Conservation (phyloP, 2,329 filamentous ascomycete genomes). For the Tolypocladium sp. region DNA sequence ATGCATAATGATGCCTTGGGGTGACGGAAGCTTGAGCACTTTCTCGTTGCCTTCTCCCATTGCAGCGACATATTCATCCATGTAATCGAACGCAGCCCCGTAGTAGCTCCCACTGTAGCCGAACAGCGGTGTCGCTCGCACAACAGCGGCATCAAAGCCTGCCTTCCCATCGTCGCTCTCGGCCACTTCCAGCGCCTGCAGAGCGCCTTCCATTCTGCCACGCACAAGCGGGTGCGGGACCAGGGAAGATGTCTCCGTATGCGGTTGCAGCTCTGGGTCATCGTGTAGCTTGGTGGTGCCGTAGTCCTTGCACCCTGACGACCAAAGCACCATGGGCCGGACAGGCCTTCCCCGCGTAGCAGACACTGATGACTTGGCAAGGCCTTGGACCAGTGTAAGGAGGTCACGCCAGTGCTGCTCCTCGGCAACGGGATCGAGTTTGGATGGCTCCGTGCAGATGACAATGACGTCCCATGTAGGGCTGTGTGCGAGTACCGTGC, state of each 20-base stretch:
- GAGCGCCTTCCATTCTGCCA: neutral
- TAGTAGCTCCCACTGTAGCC: neutral
- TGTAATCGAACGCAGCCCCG: neutral
- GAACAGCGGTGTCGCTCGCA: neutral
- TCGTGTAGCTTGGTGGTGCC: neutral
- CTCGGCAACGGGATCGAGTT: neutral
- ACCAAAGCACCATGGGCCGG: neutral
- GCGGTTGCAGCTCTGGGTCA: neutral
- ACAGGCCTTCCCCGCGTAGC: neutral
- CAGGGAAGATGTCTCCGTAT: neutral
- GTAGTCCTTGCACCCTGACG: neutral
- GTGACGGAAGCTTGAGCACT: neutral
- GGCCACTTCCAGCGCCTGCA: neutral
- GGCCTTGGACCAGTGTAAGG: neutral
- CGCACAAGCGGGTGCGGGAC: neutral
- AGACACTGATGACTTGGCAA: neutral
- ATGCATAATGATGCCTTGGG: neutral
- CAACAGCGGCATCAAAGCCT: neutral
- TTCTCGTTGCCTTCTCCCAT: neutral
- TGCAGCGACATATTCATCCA: neutral
- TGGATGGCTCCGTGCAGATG: neutral
- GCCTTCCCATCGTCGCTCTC: neutral
- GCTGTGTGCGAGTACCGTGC: neutral
- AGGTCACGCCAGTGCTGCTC: neutral
- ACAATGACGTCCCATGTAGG: neutral